These are phyloP conservation scores for Pythium myriotylum DNA, from an alignment of 352 stramenopile genomes.

Conservation along the genomic window DNA sequence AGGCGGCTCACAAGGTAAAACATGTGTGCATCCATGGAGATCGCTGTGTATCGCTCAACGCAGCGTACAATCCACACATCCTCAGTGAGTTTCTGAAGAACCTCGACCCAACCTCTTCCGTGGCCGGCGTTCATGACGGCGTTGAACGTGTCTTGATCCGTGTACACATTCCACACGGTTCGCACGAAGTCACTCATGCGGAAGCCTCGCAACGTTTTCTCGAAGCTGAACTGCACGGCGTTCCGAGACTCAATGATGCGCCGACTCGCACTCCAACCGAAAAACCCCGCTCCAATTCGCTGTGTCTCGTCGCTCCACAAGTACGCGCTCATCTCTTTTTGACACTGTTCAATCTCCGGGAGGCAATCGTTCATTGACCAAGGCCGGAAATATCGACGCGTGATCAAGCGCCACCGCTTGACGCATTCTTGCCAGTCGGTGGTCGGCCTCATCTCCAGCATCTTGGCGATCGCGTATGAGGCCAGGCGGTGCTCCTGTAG, in stretches of 20 bases:
- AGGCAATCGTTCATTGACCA: not conserved
- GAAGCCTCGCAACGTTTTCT: not conserved
- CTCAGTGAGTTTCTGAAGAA: conserved; percentile 5
- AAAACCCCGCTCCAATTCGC: not conserved
- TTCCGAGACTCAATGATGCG: not conserved
- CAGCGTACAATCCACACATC: not conserved
- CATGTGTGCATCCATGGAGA: not conserved
- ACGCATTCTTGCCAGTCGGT: not conserved
- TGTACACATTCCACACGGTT: conserved; percentile 13
- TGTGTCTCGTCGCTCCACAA: not conserved
- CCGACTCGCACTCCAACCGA: not conserved
- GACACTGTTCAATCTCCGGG: not conserved
- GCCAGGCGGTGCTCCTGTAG: not conserved
- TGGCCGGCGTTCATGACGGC: not conserved
- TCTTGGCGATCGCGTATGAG: not conserved
- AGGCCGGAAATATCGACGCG: not conserved
- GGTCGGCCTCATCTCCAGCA: not conserved
- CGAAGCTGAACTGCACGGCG: not conserved
- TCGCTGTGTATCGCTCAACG: not conserved
- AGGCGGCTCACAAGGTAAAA: conserved; percentile 4
- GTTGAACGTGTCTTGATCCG: not conserved
- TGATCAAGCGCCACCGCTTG: not conserved
- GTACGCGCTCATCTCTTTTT: not conserved
- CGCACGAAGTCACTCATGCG: not conserved
- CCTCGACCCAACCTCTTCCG: not conserved